phyloP scores from a whole-genome alignment of 805 yeast species.

The Ogataea nonfermentans region DNA sequence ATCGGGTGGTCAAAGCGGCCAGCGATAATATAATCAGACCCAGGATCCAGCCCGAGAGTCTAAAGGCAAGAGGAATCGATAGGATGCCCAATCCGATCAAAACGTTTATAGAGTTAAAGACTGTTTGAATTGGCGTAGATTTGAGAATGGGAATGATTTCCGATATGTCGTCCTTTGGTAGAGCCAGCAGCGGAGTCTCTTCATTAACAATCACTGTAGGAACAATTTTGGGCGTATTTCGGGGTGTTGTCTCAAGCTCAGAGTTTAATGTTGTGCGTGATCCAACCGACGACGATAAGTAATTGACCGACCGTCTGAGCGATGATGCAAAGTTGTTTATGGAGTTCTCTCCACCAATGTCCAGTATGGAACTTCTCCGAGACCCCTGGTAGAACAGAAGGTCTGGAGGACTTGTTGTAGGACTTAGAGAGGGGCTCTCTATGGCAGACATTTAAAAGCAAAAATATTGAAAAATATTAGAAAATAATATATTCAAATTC shows the following conservation, averaged over 20 bases:
- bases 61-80: conserved; percentile 69
- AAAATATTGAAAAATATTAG: background rate
- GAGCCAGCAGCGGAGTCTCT: conserved; percentile 3
- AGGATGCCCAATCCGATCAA: conserved; percentile 74
- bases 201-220: background rate
- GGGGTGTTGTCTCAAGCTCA: conserved; percentile 1
- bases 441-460: conserved; percentile 7
- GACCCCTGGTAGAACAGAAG: conserved; percentile 8
- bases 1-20: conserved; percentile 49
- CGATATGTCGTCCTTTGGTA: conserved; percentile 10
- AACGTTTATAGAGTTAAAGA: conserved; percentile 75
- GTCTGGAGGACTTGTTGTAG: background rate
- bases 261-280: conserved; percentile 2
- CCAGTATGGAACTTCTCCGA: conserved; percentile 35
- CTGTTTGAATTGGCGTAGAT: conserved; percentile 71
- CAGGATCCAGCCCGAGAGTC: conserved; percentile 62
- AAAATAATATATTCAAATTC: background rate
- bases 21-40: conserved; percentile 44
- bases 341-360: conserved; percentile 38
- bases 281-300: conserved; percentile 26
- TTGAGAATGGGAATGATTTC: conserved; percentile 31
- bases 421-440: conserved; percentile 2
- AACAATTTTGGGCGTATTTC: background rate
- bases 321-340: conserved; percentile 38
- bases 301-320: conserved; percentile 32